phyloP scores from a whole-genome alignment of 352 stramenopile species.

The Phytophthora chlamydospora region DNA sequence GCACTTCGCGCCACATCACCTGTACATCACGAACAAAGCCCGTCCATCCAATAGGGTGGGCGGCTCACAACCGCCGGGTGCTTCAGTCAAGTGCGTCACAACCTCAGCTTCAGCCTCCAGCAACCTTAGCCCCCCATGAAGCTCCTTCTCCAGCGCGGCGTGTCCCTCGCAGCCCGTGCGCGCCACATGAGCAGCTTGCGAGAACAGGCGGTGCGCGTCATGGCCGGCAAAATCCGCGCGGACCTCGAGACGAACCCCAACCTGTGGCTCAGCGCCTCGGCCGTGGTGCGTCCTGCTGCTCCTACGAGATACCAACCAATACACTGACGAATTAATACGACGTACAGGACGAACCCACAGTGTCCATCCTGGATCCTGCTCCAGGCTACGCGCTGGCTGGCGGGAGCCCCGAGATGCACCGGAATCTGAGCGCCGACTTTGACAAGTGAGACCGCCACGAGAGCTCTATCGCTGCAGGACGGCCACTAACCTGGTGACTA shows the following conservation, averaged over 20 bases:
- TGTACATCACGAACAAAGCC: not conserved
- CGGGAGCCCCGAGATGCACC: conserved; percentile 33
- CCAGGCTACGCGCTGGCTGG: conserved; percentile 59
- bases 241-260: conserved; percentile 85
- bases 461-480: not conserved
- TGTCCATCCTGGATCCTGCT: conserved; percentile 83
- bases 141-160: conserved; percentile 29
- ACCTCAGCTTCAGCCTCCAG: not conserved
- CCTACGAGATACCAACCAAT: too few relatives aligned
- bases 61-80: conserved; percentile 20
- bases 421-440: conserved; percentile 51
- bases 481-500: conserved; percentile 12
- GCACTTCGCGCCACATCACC: conserved; percentile 17
- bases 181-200: conserved; percentile 61
- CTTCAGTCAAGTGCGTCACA: conserved; percentile 6
- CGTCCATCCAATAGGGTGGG: not conserved
- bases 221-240: conserved; percentile 61
- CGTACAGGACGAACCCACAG: conserved; percentile 73
- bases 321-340: not conserved
- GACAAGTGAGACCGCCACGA: conserved; percentile 24
- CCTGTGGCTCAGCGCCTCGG: conserved; percentile 79
- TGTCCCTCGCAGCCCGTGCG: conserved; percentile 20
- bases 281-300: conserved; percentile 57
- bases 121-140: conserved; percentile 35
- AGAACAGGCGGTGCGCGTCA: conserved; percentile 64